Conservation (phyloP, 495 filamentous ascomycete species). For the Annulohypoxylon nitens region DNA sequence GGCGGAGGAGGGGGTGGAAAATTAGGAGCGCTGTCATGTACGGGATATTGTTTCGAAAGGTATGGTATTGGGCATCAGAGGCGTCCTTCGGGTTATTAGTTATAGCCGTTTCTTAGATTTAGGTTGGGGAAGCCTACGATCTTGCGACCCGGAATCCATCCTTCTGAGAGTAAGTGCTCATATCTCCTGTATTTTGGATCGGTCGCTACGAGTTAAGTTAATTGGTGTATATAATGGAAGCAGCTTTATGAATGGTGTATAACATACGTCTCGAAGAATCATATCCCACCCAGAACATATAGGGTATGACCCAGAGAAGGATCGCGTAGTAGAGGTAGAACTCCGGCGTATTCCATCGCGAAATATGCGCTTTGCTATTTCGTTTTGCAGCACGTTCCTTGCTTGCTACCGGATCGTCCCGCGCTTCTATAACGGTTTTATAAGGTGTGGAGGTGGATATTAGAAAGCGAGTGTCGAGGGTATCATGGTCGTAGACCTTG, state of each 20-base stretch:
- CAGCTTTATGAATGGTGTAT: background rate
- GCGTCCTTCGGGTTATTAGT: constrained; percentile 72
- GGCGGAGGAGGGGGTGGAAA: constrained; percentile 82
- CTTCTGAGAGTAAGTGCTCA: constrained; percentile 75
- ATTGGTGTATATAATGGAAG: background rate
- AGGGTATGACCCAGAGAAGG: constrained; percentile 75
- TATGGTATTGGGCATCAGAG: constrained; percentile 89
- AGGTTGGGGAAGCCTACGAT: constrained; percentile 69
- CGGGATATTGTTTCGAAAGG: constrained; percentile 88
- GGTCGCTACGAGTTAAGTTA: constrained; percentile 66
- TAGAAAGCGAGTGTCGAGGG: constrained; percentile 92
- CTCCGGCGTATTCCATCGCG: constrained; percentile 88
- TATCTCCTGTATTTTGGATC: constrained; percentile 86
- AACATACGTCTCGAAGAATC: constrained; percentile 86
- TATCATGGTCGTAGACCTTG: constrained; percentile 84
- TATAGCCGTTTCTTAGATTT: background rate
- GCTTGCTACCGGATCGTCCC: constrained; percentile 49
- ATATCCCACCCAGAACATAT: constrained; percentile 91
- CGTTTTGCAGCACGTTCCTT: constrained; percentile 54
- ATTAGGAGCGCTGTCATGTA: constrained; percentile 78
- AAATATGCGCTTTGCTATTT: constrained; percentile 60
- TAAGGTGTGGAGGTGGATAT: constrained; percentile 76
- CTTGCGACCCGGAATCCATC: constrained; percentile 96
- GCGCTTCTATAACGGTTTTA: constrained; percentile 61
- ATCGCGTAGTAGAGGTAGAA: constrained; percentile 86